Evolutionary conservation across 441 rosid genomes (phyloP).

Genomic region (Sinapis alba): DNA sequence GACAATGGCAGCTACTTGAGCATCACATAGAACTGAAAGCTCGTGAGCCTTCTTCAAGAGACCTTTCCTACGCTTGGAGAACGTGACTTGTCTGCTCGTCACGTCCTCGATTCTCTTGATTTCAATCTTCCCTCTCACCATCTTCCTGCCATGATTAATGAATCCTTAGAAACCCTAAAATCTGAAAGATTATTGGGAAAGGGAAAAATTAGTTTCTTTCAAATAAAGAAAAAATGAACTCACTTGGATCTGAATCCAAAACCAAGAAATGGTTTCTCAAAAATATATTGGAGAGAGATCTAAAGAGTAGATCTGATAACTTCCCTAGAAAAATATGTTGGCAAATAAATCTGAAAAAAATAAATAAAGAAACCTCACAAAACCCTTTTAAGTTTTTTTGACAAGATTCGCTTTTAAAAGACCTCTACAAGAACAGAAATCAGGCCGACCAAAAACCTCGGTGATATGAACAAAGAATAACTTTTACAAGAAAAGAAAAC

Average conservation of each 20-base stretch:
- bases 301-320: neutral
- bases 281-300: neutral
- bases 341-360: neutral
- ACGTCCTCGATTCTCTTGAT: conserved; percentile 53
- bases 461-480: neutral
- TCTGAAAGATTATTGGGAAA: neutral
- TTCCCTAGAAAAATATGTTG: neutral
- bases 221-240: neutral
- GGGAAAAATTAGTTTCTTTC: neutral
- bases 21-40: conserved; percentile 16
- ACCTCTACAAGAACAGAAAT: conserved; percentile 1
- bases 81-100: conserved; percentile 61
- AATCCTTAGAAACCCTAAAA: conserved; percentile 11
- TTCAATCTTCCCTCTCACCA: conserved; percentile 67
- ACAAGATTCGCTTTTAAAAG: conserved; percentile 9
- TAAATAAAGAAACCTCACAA: neutral
- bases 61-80: conserved; percentile 62
- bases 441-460: conserved; percentile 16
- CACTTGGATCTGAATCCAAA: conserved; percentile 9
- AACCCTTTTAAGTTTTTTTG: neutral
- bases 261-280: conserved; percentile 7
- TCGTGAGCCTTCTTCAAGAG: conserved; percentile 68
- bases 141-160: conserved; percentile 28
- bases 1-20: conserved; percentile 51
- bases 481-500: neutral